Evolutionary conservation across 768 basidiomycete species (phyloP), one percentile per base, ranked within the genome.

Genomic region (Mycena haematopus): DNA sequence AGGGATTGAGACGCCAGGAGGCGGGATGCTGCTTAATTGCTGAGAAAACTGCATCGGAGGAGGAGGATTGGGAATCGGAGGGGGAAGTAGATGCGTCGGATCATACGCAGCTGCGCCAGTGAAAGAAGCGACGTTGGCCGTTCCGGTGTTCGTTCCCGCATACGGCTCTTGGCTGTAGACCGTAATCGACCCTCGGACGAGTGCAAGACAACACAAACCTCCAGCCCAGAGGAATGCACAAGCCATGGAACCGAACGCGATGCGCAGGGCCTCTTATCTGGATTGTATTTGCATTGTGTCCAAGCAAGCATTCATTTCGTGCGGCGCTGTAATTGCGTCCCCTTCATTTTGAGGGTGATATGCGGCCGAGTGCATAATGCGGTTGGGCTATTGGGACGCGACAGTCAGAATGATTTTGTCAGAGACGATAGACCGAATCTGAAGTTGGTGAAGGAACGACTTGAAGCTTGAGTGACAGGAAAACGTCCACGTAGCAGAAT

Each of bases 31-130:
- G 55, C 58, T 63, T 6, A 67, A 38, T n/a, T 60, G 49, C 33
- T 66, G 65, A 8, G 53, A 35, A 24, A 67, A 67, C 1, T 50
- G 40, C 50, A 36, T 57, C 2, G 66, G 52, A 1, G 66, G 62
- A 7, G n/a, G 35, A 22, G 66, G 66, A n/a, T 52, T 31, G 2
- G 74, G 68, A 19, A 73, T 44, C 17, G 74, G 61, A 17, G 78
- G 78, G 9, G 74, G 67, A 24, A 66, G 59, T 22, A 78, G 63
- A 5, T 63, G 62, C 1, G 70, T 73, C 10, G 72, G 70, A 46
- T 78, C 72, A 55, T 77, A 77, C 13, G 75, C 75, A 31, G 62
- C 71, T 27, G 70, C 71, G 29, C 66, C 73, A 27, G 74, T 73
- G 52, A 74, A 76, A 2, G 58, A 64, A 2, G 68, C 69, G 56